phyloP scores from a whole-genome alignment of 495 filamentous ascomycete genomes.

The Penicillium samsonianum region DNA sequence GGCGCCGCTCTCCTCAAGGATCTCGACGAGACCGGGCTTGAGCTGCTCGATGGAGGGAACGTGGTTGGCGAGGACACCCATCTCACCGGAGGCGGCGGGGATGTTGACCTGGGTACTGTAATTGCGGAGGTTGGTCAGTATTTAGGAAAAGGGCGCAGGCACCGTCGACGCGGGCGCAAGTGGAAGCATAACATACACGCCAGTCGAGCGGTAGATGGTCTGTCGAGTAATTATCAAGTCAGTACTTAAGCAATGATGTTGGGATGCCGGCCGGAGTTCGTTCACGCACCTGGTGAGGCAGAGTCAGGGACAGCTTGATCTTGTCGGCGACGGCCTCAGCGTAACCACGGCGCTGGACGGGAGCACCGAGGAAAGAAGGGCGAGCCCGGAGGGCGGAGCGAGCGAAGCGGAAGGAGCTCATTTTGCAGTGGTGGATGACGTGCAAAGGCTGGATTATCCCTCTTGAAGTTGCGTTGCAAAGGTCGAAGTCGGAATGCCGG shows the following conservation, averaged over 20 bases:
- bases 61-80: conserved; percentile 99
- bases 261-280: conserved; percentile 13
- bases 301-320: conserved; percentile 95
- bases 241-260: conserved; percentile 21
- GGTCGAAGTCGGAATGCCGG: conserved; percentile 49
- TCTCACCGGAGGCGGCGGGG: conserved; percentile 95
- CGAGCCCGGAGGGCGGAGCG: conserved; percentile 80
- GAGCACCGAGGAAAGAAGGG: conserved; percentile 65
- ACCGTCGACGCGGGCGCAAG: conserved; percentile 14
- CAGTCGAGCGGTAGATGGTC: conserved; percentile 73
- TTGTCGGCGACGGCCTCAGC: conserved; percentile 93
- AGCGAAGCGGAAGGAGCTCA: conserved; percentile 91
- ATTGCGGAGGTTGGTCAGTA: conserved; percentile 43
- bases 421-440: conserved; percentile 51
- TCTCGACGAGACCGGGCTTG: conserved; percentile 91
- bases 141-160: conserved; percentile 19
- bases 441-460: conserved; percentile 42
- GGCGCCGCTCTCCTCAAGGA: conserved; percentile 88
- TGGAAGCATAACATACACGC: conserved; percentile 58
- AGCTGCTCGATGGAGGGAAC: conserved; percentile 99
- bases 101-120: conserved; percentile 96
- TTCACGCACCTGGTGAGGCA: conserved; percentile 92
- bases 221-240: conserved; percentile 35
- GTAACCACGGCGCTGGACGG: conserved; percentile 82
- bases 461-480: conserved; percentile 50